Percentiles rank a stretch among this genome's conserved stretches.
Conservation (phyloP, 345 rosid genomes). For the Cardamine occulta region DNA sequence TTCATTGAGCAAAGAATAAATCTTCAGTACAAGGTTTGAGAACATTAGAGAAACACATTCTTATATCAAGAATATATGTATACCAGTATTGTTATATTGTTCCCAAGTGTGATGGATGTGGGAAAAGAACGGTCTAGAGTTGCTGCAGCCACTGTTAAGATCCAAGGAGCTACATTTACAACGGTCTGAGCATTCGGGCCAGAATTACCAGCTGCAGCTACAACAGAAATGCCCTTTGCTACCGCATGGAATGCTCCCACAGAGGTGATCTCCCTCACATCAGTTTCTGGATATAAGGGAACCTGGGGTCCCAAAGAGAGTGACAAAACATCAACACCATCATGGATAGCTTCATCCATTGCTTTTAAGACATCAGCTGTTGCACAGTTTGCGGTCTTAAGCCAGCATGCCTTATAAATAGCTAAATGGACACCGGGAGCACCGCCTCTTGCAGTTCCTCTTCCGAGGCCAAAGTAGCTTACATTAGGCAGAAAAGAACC, state of each 20-base stretch:
- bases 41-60: background rate
- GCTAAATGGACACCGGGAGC: constrained; percentile 60
- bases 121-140: constrained; percentile 58
- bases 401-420: constrained; percentile 55
- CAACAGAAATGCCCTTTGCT: constrained; percentile 52
- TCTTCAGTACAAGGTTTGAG: background rate
- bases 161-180: constrained; percentile 55
- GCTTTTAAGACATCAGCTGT: constrained; percentile 57
- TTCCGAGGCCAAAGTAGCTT: constrained; percentile 47
- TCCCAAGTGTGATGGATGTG: constrained; percentile 50
- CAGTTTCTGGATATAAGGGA: constrained; percentile 48
- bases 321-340: constrained; percentile 47
- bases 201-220: constrained; percentile 50
- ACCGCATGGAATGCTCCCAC: constrained; percentile 56
- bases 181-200: constrained; percentile 50
- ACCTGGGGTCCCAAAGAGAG: constrained; percentile 30
- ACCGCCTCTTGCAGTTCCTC: constrained; percentile 52
- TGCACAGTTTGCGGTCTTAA: constrained; percentile 30
- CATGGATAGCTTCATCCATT: constrained; percentile 60
- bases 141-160: constrained; percentile 60
- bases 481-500: constrained; percentile 47
- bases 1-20: constrained; percentile 17
- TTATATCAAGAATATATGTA: background rate
- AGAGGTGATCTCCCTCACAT: constrained; percentile 47
- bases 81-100: constrained; percentile 37